Percentiles rank a stretch among this genome's conserved stretches.
These are phyloP conservation scores for Boletus huronensis DNA, from an alignment of 768 basidiomycete species.

Conservation along the genomic window DNA sequence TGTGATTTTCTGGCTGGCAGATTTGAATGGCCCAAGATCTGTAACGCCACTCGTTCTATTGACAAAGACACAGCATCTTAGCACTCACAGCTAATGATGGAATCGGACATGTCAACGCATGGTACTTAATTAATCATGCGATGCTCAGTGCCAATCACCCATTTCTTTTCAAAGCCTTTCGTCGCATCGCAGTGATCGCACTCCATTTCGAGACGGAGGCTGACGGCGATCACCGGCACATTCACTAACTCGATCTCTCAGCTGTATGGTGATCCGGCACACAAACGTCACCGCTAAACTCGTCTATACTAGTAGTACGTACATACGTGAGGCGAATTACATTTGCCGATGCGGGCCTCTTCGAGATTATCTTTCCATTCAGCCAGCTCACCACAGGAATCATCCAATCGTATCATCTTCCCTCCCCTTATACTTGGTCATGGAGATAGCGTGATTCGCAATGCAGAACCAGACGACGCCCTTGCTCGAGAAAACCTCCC, in stretches of 20 bases:
- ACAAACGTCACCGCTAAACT: neutral
- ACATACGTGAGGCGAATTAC: conserved; percentile 2
- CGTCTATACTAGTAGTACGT: too few species aligned
- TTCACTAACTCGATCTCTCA: too few species aligned
- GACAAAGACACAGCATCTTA: neutral
- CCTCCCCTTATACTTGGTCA: conserved; percentile 26
- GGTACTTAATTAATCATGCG: neutral
- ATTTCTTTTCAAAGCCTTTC: neutral
- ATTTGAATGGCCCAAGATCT: neutral
- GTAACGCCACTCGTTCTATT: neutral
- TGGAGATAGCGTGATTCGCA: conserved; percentile 34
- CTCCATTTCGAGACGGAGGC: too few species aligned
- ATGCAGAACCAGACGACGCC: conserved; percentile 52
- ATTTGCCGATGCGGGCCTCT: neutral
- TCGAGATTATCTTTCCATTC: conserved; percentile 35
- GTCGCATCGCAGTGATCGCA: too few species aligned
- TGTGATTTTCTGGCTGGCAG: too few species aligned
- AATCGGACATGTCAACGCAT: neutral
- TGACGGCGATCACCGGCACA: neutral
- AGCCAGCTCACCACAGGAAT: conserved; percentile 44
- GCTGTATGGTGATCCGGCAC: neutral
- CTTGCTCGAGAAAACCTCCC: conserved; percentile 42
- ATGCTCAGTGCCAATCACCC: neutral
- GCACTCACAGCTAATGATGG: neutral
- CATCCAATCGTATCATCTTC: conserved; percentile 49